Percentiles rank a stretch among this genome's conserved stretches.
These are phyloP conservation scores for Solanum ossicruentum DNA, from an alignment of 257 asterid species.

Conservation along the genomic window DNA sequence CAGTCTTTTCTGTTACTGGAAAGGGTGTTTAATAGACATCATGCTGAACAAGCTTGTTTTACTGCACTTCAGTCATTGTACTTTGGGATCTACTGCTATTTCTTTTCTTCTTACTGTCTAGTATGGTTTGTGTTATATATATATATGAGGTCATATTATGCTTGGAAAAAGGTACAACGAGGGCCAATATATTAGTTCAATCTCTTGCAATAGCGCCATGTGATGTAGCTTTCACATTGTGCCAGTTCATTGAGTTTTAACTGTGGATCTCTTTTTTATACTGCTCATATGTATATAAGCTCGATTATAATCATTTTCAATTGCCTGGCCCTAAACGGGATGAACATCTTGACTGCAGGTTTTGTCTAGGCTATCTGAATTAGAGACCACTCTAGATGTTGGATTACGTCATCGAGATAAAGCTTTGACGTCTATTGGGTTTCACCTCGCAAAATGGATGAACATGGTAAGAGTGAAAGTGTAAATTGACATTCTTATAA, in stretches of 20 bases:
- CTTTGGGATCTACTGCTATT: background rate
- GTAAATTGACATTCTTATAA: background rate
- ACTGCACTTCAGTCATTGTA: background rate
- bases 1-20: slow-evolving; percentile 10
- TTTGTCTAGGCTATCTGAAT: slow-evolving; percentile 72
- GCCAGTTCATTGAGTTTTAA: background rate
- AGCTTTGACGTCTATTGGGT: slow-evolving; percentile 69
- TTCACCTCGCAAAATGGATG: slow-evolving; percentile 77
- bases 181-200: background rate
- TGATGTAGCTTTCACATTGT: background rate
- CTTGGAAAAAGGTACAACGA: background rate
- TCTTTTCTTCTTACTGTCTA: background rate
- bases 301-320: background rate
- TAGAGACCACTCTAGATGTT: slow-evolving; percentile 88
- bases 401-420: slow-evolving; percentile 72
- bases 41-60: background rate
- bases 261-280: background rate
- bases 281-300: background rate
- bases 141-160: background rate
- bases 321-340: background rate
- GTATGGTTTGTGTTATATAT: background rate
- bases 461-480: slow-evolving; percentile 33
- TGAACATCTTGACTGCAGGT: slow-evolving; percentile 43
- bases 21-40: background rate
- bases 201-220: background rate